These are phyloP conservation scores for Diaporthe vexans DNA, from an alignment of 2,329 filamentous ascomycete genomes.

Conservation along the genomic window DNA sequence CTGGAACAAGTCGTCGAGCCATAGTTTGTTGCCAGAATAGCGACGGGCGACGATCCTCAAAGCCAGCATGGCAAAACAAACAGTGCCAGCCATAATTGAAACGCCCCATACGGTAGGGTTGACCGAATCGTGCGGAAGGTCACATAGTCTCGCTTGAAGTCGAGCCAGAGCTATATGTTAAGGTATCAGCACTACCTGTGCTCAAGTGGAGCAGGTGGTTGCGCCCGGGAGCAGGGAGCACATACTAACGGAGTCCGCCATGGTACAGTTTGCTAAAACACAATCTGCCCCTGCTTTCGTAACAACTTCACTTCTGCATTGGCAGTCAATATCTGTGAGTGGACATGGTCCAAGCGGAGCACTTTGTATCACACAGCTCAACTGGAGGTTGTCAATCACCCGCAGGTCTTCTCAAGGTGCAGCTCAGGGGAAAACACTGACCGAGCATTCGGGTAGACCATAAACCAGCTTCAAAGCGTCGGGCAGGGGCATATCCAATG, in stretches of 20 bases:
- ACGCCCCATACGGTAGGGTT: background rate
- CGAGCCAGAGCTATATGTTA: background rate
- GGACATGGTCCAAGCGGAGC: slow-evolving; percentile 7
- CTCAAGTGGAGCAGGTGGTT: background rate
- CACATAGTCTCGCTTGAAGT: slow-evolving; percentile 7
- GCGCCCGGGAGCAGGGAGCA: background rate
- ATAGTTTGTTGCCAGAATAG: slow-evolving; percentile 14
- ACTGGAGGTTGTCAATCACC: background rate
- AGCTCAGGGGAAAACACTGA: background rate
- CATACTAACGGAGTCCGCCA: background rate
- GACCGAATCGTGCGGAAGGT: background rate
- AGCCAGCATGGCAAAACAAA: slow-evolving; percentile 10
- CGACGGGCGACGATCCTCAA: slow-evolving; percentile 13
- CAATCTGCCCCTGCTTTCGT: slow-evolving; percentile 7
- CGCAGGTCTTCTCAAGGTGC: background rate
- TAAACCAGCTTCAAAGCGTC: slow-evolving; percentile 10
- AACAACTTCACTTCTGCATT: slow-evolving; percentile 13
- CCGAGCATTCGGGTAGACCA: slow-evolving; percentile 11
- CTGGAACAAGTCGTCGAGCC: slow-evolving; percentile 19
- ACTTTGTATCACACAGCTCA: slow-evolving; percentile 11
- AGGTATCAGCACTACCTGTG: background rate
- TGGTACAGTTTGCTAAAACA: slow-evolving; percentile 10
- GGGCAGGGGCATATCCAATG: background rate
- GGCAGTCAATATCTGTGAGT: slow-evolving; percentile 23
- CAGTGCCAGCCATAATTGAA: slow-evolving; percentile 1